Conservation (phyloP, 2,329 filamentous ascomycete genomes). For the Cryphonectria japonica region DNA sequence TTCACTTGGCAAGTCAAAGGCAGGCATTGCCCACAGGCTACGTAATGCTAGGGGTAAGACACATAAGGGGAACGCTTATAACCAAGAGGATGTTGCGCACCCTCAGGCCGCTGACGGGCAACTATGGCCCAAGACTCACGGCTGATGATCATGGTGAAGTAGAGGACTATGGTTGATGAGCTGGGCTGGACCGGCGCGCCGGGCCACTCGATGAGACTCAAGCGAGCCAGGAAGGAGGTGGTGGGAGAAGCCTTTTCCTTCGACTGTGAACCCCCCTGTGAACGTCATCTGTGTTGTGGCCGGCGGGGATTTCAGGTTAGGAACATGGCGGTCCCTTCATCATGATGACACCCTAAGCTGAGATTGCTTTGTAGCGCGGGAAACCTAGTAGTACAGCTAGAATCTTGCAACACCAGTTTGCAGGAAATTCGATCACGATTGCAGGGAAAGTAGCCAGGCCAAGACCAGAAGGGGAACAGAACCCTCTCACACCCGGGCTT, state of each 20-base stretch:
- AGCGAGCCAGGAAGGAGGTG: neutral
- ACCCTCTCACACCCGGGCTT: neutral
- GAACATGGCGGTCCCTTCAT: neutral
- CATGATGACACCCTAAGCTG: neutral
- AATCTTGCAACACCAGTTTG: neutral
- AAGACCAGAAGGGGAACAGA: neutral
- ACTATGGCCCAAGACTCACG: neutral
- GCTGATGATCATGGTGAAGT: neutral
- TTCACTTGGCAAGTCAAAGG: neutral
- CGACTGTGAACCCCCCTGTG: neutral
- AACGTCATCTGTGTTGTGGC: neutral
- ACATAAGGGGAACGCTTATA: neutral
- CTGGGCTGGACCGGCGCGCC: neutral
- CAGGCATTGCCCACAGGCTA: neutral
- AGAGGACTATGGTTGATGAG: neutral
- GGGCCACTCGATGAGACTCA: neutral
- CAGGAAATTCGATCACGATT: neutral
- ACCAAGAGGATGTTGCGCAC: neutral
- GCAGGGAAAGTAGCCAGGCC: neutral
- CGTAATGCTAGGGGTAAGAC: neutral
- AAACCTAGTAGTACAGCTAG: neutral
- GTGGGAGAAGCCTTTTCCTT: neutral
- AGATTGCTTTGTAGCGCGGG: neutral
- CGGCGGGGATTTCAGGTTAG: neutral
- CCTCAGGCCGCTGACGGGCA: conserved; percentile 1